Conservation (phyloP, 495 filamentous ascomycete genomes). For the Extremus antarcticus region DNA sequence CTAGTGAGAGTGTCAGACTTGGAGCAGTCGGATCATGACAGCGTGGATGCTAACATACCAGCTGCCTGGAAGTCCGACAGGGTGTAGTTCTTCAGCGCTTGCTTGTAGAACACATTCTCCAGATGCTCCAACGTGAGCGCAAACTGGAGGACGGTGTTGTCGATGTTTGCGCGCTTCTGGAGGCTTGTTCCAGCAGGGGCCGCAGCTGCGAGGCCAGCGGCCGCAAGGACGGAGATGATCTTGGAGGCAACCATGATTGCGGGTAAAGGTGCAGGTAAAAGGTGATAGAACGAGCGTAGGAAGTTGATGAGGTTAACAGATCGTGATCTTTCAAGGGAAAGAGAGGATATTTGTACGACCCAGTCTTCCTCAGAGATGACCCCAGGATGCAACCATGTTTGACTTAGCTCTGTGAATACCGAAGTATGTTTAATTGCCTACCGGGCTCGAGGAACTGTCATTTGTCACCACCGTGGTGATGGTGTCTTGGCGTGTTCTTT, state of each 20-base stretch:
- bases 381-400: neutral
- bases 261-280: neutral
- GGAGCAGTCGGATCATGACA: neutral
- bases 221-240: neutral
- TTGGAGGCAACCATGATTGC: neutral
- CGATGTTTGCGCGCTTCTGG: slow-evolving; percentile 1
- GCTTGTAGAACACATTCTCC: slow-evolving; percentile 40
- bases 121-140: slow-evolving; percentile 30
- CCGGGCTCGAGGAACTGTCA: neutral
- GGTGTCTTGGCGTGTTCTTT: neutral
- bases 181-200: neutral
- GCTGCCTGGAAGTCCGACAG: slow-evolving; percentile 38
- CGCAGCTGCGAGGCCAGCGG: neutral
- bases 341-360: neutral
- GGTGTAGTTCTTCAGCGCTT: slow-evolving; percentile 42
- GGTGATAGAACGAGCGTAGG: neutral
- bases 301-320: neutral
- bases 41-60: slow-evolving; percentile 27
- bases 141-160: slow-evolving; percentile 11
- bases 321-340: neutral
- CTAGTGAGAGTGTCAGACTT: neutral
- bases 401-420: neutral
- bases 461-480: neutral
- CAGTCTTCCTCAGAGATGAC: neutral
- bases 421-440: neutral